phyloP scores from a whole-genome alignment of 805 yeast species.

The Saccharomycopsis sp. region DNA sequence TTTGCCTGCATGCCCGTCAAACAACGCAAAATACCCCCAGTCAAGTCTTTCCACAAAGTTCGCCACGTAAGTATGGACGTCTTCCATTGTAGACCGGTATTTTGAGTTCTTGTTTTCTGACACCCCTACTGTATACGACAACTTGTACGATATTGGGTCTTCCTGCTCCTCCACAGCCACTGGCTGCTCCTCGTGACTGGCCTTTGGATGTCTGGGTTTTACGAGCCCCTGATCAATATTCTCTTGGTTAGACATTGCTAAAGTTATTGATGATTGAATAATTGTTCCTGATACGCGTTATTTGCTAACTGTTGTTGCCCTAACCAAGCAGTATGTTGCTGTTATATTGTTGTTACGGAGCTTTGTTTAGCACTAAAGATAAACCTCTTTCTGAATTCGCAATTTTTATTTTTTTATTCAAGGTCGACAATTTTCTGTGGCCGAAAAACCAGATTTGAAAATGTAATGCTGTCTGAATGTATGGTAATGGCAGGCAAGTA shows the following conservation, averaged over 20 bases:
- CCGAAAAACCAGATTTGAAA: background rate
- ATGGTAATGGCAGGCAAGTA: background rate
- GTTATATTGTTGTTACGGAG: no score
- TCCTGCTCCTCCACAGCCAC: background rate
- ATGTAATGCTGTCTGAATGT: background rate
- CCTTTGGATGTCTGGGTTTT: background rate
- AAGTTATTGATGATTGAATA: no score
- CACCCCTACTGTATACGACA: constrained; percentile 81
- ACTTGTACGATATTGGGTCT: constrained; percentile 21
- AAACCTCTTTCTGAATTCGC: background rate
- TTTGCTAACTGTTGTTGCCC: background rate
- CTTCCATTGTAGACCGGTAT: constrained; percentile 89
- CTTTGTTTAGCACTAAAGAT: no score
- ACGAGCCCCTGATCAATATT: background rate
- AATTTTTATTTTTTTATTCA: no score
- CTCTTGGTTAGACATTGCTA: background rate
- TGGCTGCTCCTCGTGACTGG: background rate
- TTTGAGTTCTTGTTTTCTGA: constrained; percentile 81
- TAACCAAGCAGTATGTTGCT: background rate
- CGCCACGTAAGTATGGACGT: constrained; percentile 87
- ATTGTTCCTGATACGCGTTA: no score
- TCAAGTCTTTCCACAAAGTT: constrained; percentile 87
- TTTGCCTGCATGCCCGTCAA: constrained; percentile 96
- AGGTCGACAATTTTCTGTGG: background rate
- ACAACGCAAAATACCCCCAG: constrained; percentile 92